A percentile compares a stretch with the other conserved stretches of the same genome.
Conservation (phyloP, 2,329 filamentous ascomycete genomes). For the Chaetoscypha palmicola region DNA sequence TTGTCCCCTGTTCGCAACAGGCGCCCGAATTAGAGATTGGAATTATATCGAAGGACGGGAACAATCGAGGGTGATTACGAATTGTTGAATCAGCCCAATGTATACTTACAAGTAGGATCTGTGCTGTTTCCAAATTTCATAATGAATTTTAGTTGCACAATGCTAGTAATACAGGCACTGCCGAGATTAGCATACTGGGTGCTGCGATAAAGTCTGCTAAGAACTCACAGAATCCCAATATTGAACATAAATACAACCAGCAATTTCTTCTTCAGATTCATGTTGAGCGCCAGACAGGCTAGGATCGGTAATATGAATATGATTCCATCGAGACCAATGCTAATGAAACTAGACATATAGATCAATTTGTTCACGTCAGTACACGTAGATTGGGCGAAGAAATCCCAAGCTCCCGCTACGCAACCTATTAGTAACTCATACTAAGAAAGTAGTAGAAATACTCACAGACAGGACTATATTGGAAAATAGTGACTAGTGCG, state of each 20-base stretch:
- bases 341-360: slow-evolving; percentile 58
- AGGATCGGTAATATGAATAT: slow-evolving; percentile 60
- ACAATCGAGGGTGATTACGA: too few relatives aligned
- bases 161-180: slow-evolving; percentile 22
- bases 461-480: slow-evolving; percentile 19
- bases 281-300: slow-evolving; percentile 52
- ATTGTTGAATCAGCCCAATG: too few relatives aligned
- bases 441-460: neutral
- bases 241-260: slow-evolving; percentile 61
- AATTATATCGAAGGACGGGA: neutral
- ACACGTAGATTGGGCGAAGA: slow-evolving; percentile 35
- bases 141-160: slow-evolving; percentile 23
- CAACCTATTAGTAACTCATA: neutral
- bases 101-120: slow-evolving; percentile 22
- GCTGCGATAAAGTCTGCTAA: neutral
- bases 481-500: slow-evolving; percentile 15
- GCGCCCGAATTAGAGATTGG: neutral
- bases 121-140: slow-evolving; percentile 15
- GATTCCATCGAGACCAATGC: slow-evolving; percentile 61
- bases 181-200: neutral
- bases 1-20: slow-evolving; percentile 16
- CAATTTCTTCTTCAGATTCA: slow-evolving; percentile 60
- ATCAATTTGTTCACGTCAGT: slow-evolving; percentile 57
- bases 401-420: slow-evolving; percentile 15
- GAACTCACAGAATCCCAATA: slow-evolving; percentile 54